phyloP scores from a whole-genome alignment of 2,329 filamentous ascomycete genomes.

The Aureobasidium sp. region DNA sequence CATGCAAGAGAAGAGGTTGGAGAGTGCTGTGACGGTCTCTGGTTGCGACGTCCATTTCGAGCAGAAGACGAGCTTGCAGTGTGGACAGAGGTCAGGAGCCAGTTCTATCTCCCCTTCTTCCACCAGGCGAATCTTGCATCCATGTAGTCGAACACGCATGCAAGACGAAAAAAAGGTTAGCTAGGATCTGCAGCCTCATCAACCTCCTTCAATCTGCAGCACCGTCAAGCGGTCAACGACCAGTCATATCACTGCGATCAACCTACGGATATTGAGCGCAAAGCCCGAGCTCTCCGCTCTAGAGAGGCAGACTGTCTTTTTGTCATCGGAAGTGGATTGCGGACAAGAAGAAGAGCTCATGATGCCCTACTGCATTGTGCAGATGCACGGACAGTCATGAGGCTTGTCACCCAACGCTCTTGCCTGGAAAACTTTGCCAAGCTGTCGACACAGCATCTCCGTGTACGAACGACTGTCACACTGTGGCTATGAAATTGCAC shows the following conservation, averaged over 20 bases:
- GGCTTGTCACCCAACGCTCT: conserved; percentile 1
- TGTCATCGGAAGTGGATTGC: neutral
- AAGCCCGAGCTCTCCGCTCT: neutral
- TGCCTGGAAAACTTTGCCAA: conserved; percentile 4
- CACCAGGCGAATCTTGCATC: neutral
- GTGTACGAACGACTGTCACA: no score
- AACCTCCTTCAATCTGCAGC: neutral
- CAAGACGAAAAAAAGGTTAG: neutral
- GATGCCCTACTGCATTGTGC: conserved; percentile 1
- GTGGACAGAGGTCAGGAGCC: neutral
- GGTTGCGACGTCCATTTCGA: neutral
- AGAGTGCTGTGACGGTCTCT: neutral
- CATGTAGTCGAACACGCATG: neutral
- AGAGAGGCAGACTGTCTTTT: neutral
- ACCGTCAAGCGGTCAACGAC: neutral
- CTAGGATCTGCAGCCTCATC: conserved; percentile 1
- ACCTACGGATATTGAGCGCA: neutral
- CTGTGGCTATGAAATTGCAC: no score
- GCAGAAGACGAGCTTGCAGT: neutral
- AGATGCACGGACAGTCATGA: conserved; percentile 1
- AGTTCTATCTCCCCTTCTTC: neutral
- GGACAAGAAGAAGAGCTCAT: neutral
- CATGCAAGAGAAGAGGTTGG: neutral
- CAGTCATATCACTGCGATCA: neutral
- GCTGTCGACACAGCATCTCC: neutral